phyloP scores from a whole-genome alignment of 2,329 filamentous ascomycete genomes.

The Fusarium papillatum region DNA sequence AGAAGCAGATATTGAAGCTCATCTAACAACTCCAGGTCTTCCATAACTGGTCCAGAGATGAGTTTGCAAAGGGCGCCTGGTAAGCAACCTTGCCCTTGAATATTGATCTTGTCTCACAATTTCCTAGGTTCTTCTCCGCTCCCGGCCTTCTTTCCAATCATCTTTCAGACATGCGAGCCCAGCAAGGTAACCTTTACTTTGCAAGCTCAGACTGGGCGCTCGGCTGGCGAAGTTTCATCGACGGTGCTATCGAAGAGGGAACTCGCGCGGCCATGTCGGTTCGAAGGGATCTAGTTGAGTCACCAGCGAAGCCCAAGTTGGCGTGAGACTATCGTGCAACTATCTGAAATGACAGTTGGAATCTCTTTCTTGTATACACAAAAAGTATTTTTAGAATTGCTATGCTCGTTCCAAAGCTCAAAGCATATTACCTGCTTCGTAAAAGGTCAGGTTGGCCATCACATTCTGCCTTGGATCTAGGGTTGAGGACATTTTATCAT shows the following conservation, averaged over 20 bases:
- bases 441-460: background rate
- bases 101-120: background rate
- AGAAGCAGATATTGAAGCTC: no score
- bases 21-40: constrained; percentile 50
- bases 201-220: constrained; percentile 63
- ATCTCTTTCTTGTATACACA: background rate
- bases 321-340: background rate
- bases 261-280: constrained; percentile 43
- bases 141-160: constrained; percentile 54
- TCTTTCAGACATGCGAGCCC: constrained; percentile 54
- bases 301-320: background rate
- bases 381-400: background rate
- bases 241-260: constrained; percentile 63
- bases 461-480: background rate
- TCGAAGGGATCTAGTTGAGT: background rate
- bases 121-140: constrained; percentile 50
- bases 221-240: constrained; percentile 64
- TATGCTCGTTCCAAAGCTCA: background rate
- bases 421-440: background rate
- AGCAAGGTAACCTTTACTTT: constrained; percentile 60
- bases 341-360: background rate
- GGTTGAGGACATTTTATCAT: background rate
- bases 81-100: background rate
- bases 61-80: constrained; percentile 60
- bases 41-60: constrained; percentile 63